Evolutionary conservation across 1,139 yeast genomes (phyloP), one percentile per base, ranked within the genome.

Genomic region (Sugiyamaella grinbergsii): DNA sequence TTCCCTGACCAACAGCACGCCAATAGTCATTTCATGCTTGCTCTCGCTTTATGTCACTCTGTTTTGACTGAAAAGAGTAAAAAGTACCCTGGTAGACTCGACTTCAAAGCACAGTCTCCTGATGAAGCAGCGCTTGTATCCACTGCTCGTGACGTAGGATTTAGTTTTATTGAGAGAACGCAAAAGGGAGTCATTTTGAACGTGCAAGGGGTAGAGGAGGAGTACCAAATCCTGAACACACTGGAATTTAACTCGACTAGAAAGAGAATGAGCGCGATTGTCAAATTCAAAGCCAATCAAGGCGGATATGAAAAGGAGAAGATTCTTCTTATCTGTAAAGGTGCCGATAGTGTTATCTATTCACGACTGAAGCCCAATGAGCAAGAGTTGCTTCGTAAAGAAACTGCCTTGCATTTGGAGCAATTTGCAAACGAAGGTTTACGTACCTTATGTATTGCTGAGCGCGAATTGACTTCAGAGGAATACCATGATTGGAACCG

Each of bases 401-500:
- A 74, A 57, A 87, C 95, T 10, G 96, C 97, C 1, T 73, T 84
- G 48, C 95, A 93, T 64, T 75, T 93, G 56, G 98, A 90, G 65
- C 88, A 86, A 61, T 93, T 80, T 70, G 98, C 98, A n/a, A 87
- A 87, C 46, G 98, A 93, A 71, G 98, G 98, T 61, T 77, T 93
- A 62, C 82, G 98, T 73, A 93, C 98, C 1, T 76, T 93, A 55
- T 93, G 98, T 73, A 80, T 93, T 63, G 96, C 98, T 1, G 86
- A 87, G 63, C 80, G 83, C 60, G 93, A 84, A 60, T 64, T 93
- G 33, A 71, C 84, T 3, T 77, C 83, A 67, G 62, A 71, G 2
- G 80, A 78, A 61, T 91, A 85, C 66, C 64, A 72, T 22, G 76
- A 74, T 36, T 93, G 98, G 98, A 75, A 77, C 50, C 69, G 61